Evolutionary conservation across 1,284 basidiomycete genomes (phyloP).

Genomic region (Boletellus dicymbophilus): DNA sequence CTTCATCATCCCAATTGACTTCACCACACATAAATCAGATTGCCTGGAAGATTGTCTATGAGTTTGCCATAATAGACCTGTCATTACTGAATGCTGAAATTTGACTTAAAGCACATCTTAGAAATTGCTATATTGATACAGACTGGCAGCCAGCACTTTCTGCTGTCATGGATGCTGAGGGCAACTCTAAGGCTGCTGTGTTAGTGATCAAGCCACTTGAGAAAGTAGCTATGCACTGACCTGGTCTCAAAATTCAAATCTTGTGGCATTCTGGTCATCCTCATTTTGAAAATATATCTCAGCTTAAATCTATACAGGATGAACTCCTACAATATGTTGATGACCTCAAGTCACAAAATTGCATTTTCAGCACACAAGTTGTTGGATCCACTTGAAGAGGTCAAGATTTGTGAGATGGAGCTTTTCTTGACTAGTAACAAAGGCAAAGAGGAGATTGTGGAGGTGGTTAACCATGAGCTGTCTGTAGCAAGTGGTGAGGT

Average conservation of each 20-base stretch:
- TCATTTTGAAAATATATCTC: no score
- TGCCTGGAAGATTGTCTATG: background rate
- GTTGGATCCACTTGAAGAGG: background rate
- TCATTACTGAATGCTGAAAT: background rate
- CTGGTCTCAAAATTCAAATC: background rate
- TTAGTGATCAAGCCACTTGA: background rate
- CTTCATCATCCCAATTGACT: no score
- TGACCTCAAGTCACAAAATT: no score
- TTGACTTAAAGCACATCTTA: background rate
- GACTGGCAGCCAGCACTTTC: background rate
- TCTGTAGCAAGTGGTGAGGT: background rate
- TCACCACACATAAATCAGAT: background rate
- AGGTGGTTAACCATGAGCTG: background rate
- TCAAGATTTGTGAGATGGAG: background rate
- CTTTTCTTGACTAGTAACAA: background rate
- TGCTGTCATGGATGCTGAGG: background rate
- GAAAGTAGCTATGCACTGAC: background rate
- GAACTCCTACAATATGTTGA: no score
- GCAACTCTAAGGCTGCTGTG: background rate
- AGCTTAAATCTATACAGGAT: no score
- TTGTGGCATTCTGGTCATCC: no score
- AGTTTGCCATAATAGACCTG: background rate
- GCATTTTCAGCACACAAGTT: background rate
- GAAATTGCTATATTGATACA: background rate
- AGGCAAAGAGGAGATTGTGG: conserved; percentile 1